Evolutionary conservation across 192 early-diverging fungal species (phyloP).

Genomic region (Ambispora gerdemannii): DNA sequence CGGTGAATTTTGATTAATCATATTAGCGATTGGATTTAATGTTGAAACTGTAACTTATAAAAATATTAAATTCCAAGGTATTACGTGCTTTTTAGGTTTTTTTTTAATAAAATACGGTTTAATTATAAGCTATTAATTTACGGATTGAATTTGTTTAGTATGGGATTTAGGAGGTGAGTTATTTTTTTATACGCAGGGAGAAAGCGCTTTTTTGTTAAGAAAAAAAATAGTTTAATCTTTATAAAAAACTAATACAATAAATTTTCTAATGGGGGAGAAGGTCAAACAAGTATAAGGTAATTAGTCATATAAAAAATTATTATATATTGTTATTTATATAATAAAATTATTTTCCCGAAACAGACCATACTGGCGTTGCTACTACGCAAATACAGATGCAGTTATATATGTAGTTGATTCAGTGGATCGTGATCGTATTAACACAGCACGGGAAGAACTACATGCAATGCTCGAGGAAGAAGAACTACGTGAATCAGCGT

Average conservation of each 20-base stretch:
- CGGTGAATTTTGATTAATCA: neutral
- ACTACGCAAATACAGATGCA: conserved; percentile 98
- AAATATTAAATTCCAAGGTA: conserved; percentile 98
- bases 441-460: conserved; percentile 85
- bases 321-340: neutral
- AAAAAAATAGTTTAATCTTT: too few relatives aligned
- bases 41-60: conserved; percentile 95
- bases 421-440: conserved; percentile 85
- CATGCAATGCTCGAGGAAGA: conserved; percentile 93
- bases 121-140: neutral
- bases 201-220: too few relatives aligned
- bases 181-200: conserved; percentile 24
- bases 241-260: too few relatives aligned
- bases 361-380: conserved; percentile 96
- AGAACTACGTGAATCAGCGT: conserved; percentile 81
- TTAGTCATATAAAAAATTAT: neutral
- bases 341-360: conserved; percentile 3
- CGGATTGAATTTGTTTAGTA: conserved; percentile 7
- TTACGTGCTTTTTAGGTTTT: neutral
- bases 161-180: conserved; percentile 30
- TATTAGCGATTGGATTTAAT: conserved; percentile 71
- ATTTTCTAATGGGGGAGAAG: too few relatives aligned
- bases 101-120: neutral
- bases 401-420: conserved; percentile 98
- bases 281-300: conserved; percentile 50